Evolutionary conservation across 2,329 filamentous ascomycete genomes (phyloP).

Genomic region (Pseudopithomyces maydicus): DNA sequence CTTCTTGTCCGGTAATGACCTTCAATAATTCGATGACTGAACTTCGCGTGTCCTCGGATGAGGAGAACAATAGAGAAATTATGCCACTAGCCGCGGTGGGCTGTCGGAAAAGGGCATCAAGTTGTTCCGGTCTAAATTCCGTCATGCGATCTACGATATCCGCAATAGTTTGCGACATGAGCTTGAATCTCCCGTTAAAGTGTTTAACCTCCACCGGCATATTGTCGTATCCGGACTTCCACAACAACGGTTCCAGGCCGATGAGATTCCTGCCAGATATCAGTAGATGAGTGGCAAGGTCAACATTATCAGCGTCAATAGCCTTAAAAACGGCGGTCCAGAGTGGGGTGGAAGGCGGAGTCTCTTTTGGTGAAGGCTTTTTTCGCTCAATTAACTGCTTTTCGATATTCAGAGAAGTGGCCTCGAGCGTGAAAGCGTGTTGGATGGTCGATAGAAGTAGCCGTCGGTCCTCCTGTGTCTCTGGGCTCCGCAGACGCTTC

Average conservation of each 20-base stretch:
- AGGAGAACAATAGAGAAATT: constrained; percentile 79
- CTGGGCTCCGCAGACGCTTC: constrained; percentile 32
- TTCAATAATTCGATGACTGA: constrained; percentile 84
- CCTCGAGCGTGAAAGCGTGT: constrained; percentile 71
- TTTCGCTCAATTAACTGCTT: constrained; percentile 67
- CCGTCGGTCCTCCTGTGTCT: constrained; percentile 42
- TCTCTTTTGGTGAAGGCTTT: constrained; percentile 67
- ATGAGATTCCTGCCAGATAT: constrained; percentile 72
- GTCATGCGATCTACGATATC: constrained; percentile 78
- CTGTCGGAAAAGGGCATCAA: constrained; percentile 72
- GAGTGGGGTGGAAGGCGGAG: constrained; percentile 71
- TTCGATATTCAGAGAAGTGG: constrained; percentile 71
- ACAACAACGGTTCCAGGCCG: constrained; percentile 72
- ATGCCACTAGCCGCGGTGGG: constrained; percentile 73
- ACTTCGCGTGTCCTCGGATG: constrained; percentile 77
- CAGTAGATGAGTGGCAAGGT: constrained; percentile 75
- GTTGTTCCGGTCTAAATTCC: constrained; percentile 72
- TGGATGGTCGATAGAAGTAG: constrained; percentile 69
- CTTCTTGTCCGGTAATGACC: constrained; percentile 73
- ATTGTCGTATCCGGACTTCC: constrained; percentile 45
- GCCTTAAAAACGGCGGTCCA: constrained; percentile 78
- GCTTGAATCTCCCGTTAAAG: constrained; percentile 76
- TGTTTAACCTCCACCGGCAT: constrained; percentile 62
- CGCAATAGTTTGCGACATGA: constrained; percentile 67
- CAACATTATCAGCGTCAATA: constrained; percentile 68